Evolutionary conservation across 257 asterid species (phyloP).

Genomic region (Petrea volubilis): DNA sequence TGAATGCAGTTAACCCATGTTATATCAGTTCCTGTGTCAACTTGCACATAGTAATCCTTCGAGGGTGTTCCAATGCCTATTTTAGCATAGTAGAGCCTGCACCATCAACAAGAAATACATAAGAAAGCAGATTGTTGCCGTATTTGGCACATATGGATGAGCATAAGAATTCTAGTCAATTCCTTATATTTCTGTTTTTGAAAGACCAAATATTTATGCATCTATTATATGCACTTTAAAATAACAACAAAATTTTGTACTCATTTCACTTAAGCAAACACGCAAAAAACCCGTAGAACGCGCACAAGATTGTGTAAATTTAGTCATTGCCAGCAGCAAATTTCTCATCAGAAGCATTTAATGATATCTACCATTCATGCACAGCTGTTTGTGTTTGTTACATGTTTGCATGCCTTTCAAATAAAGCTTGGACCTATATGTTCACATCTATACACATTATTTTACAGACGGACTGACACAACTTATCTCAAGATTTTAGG

Average conservation of each 20-base stretch:
- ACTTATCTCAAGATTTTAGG: neutral
- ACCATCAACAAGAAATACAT: slow-evolving; percentile 30
- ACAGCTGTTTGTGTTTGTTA: neutral
- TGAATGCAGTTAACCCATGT: slow-evolving; percentile 97
- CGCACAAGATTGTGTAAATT: neutral
- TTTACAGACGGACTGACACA: neutral
- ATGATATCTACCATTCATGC: neutral
- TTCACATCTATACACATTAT: neutral
- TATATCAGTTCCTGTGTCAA: slow-evolving; percentile 96
- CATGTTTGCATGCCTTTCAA: neutral
- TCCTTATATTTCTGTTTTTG: neutral
- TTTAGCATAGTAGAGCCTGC: slow-evolving; percentile 95
- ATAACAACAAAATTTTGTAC: slow-evolving; percentile 1
- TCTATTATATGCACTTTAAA: neutral
- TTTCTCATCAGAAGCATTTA: slow-evolving; percentile 3
- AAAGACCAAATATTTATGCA: neutral
- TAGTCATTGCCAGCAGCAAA: neutral
- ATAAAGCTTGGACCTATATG: slow-evolving; percentile 3
- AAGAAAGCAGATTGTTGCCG: slow-evolving; percentile 18
- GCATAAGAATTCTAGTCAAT: neutral
- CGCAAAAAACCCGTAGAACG: slow-evolving; percentile 13
- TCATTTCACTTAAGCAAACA: slow-evolving; percentile 8
- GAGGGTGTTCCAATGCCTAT: slow-evolving; percentile 97
- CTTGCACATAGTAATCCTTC: slow-evolving; percentile 93
- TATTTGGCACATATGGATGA: slow-evolving; percentile 13